Evolutionary conservation across 257 asterid species (phyloP).

Genomic region (Rhazya stricta): DNA sequence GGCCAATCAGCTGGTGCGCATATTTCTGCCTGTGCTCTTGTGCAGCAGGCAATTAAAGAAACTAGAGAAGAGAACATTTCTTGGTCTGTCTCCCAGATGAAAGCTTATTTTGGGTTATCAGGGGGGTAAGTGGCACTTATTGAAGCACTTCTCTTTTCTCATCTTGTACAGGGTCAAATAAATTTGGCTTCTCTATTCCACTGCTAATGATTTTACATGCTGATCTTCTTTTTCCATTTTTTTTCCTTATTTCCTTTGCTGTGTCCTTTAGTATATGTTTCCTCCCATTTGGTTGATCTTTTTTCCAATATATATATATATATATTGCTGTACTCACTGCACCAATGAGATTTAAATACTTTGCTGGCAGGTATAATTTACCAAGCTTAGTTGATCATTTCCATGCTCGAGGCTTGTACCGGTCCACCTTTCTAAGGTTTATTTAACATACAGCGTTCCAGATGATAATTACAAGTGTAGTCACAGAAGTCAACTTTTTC

Average conservation of each 20-base stretch:
- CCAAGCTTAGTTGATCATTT: constrained; percentile 83
- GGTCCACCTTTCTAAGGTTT: constrained; percentile 87
- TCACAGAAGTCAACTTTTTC: neutral
- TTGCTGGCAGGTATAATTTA: constrained; percentile 66
- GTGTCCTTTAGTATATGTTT: neutral
- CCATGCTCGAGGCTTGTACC: constrained; percentile 82
- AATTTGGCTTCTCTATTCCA: neutral
- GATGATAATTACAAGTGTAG: neutral
- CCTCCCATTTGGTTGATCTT: neutral
- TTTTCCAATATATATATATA: neutral
- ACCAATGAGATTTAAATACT: neutral
- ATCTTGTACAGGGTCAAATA: constrained; percentile 1
- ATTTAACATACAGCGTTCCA: constrained; percentile 6
- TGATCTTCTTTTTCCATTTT: neutral
- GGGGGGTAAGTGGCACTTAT: constrained; percentile 66
- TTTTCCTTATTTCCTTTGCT: neutral
- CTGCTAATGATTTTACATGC: neutral
- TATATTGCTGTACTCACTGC: neutral
- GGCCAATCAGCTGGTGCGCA: constrained; percentile 99
- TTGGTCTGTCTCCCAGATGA: constrained; percentile 83
- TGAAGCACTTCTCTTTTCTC: neutral
- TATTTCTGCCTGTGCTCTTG: constrained; percentile 80
- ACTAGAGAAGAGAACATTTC: constrained; percentile 61
- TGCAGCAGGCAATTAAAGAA: constrained; percentile 82
- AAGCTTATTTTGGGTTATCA: constrained; percentile 93